Base-by-base conservation (phyloP, 2,329 filamentous ascomycete genomes). In the Ceratocystis huliohia region DNA sequence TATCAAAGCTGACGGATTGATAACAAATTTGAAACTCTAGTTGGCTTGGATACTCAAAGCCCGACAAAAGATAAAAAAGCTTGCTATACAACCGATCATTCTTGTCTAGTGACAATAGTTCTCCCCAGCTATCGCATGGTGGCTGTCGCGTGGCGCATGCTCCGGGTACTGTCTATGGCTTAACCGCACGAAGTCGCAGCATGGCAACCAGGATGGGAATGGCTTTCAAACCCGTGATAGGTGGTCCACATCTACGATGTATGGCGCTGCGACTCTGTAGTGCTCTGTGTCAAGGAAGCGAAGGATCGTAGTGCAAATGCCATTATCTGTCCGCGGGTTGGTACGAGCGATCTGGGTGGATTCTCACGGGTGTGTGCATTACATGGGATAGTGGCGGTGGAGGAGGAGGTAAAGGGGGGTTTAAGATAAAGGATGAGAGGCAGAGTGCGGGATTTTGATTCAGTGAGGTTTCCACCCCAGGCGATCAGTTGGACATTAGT, bases 231-330 rank as follows among this genome's bases (percentile, higher is more conserved):
- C 20, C 15, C 56, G 13, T 59, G 56, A 8, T 37, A 8, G 30
- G 28, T 33, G 56, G 56, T 59, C 33, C 22, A 33, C 56, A 1
- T 37, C 56, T 30, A 59, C n/a, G 17, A 59, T 68, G 59, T 68
- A 85, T 74, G 77, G 61, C 78, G 83, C 62, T 84, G 84, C 70
- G 81, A 84, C 68, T 82, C 82, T n/a, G 79, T 84, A 70, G 75
- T 76, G 64, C 78, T 82, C 25, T 72, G 82, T 46, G 81, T 85
- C 5, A 76, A 79, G 22, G 83, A 85, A 74, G 81, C 81, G 65
- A 81, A 84, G 75, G 74, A 74, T 67, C 77, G 82, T 45, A 82
- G 83, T 1, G 83, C 83, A 5, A 86, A 86, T 71, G 83, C 83
- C 25, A 74, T 85, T 69, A 81, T 86, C 69, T 81, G 80, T 63